Evolutionary conservation across 163 green algal species (phyloP).

Genomic region (Chlamydomonas reinhardtii): DNA sequence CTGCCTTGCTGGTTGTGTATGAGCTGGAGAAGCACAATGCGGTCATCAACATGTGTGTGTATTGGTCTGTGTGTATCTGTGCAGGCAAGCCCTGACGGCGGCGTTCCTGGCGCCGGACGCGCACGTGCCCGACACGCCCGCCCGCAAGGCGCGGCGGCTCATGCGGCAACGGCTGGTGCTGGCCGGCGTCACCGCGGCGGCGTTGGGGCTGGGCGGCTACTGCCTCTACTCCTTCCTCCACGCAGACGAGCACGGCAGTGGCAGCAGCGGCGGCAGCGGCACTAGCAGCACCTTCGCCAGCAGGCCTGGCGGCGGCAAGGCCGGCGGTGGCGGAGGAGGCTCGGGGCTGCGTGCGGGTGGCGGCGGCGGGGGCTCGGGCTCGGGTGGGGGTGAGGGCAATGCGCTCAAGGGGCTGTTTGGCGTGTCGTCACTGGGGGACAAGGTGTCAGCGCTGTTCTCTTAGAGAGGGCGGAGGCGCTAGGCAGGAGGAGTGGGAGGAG

Average conservation of each 20-base stretch:
- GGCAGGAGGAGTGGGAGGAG: too few relatives aligned
- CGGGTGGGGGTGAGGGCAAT: neutral
- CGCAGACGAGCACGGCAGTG: neutral
- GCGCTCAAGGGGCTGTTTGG: neutral
- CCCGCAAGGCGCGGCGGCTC: slow-evolving; percentile 64
- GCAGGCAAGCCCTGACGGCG: slow-evolving; percentile 42
- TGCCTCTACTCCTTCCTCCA: slow-evolving; percentile 23
- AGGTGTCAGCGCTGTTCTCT: neutral
- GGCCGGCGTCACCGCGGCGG: neutral
- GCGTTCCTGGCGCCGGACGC: slow-evolving; percentile 65
- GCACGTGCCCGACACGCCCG: slow-evolving; percentile 80
- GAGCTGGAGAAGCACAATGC: too few relatives aligned
- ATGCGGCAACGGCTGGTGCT: slow-evolving; percentile 41
- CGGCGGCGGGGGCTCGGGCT: neutral
- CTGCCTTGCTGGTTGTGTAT: too few relatives aligned
- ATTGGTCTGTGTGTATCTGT: too few relatives aligned
- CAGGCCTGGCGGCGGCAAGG: neutral
- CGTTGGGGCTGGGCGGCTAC: neutral
- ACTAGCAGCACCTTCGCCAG: neutral
- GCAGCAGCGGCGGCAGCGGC: neutral
- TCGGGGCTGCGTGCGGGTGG: neutral
- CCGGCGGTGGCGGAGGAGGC: neutral
- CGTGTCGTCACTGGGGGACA: neutral
- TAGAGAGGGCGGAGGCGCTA: too few relatives aligned
- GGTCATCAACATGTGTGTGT: too few relatives aligned